Percentiles rank a stretch among this genome's conserved stretches.
Conservation (phyloP, 208 protist species). For the Balamuthia mandrillaris region DNA sequence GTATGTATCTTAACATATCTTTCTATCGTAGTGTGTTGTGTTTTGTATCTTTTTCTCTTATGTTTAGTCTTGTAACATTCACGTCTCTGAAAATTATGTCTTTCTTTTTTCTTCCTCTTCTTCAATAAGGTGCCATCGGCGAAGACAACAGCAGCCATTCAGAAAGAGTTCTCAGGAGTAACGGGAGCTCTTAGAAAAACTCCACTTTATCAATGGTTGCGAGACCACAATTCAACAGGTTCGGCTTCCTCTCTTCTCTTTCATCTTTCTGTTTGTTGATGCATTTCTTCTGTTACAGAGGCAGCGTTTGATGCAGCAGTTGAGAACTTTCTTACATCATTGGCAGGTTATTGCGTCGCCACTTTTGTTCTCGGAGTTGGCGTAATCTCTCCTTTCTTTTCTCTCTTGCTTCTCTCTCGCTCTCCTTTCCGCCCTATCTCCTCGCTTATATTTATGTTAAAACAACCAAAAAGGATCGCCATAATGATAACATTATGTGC, state of each 20-base stretch:
- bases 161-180: constrained; percentile 44
- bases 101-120: background rate
- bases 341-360: constrained; percentile 85
- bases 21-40: background rate
- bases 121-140: too few relatives aligned
- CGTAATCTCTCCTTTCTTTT: constrained; percentile 35
- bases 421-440: background rate
- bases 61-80: background rate
- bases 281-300: background rate
- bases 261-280: background rate
- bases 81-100: constrained; percentile 61
- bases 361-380: constrained; percentile 87
- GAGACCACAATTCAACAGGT: constrained; percentile 36
- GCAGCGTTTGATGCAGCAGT: background rate
- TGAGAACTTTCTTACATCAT: constrained; percentile 64
- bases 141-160: constrained; percentile 66
- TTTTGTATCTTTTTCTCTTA: background rate
- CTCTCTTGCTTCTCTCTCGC: background rate
- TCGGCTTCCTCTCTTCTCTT: background rate
- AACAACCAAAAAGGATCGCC: constrained; percentile 50
- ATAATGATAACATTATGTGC: constrained; percentile 81
- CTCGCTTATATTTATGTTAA: background rate
- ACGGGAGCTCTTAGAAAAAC: constrained; percentile 23
- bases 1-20: constrained; percentile 73
- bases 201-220: constrained; percentile 51